Evolutionary conservation across 306 rosid species (phyloP).

Genomic region (Abrus precatorius): DNA sequence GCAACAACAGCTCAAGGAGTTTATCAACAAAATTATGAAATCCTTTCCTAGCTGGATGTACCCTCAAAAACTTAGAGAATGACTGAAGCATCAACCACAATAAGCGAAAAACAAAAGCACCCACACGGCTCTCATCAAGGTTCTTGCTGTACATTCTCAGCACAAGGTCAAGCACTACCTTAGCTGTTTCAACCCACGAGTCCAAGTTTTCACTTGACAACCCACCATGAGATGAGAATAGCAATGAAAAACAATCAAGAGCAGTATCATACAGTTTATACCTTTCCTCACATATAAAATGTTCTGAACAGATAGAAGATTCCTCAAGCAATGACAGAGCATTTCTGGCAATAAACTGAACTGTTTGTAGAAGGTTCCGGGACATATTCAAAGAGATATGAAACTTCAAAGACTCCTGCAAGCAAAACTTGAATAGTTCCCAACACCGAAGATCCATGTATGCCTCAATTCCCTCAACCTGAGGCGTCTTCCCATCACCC

Average conservation of each 20-base stretch:
- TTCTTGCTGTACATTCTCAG: constrained; percentile 54
- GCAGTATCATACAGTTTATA: constrained; percentile 59
- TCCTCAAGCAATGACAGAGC: constrained; percentile 55
- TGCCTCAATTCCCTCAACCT: constrained; percentile 52
- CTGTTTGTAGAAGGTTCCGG: constrained; percentile 67
- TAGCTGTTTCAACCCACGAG: constrained; percentile 70
- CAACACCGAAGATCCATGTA: constrained; percentile 82
- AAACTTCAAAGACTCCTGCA: constrained; percentile 71
- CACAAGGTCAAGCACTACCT: constrained; percentile 67
- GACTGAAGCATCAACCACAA: constrained; percentile 78
- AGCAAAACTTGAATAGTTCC: constrained; percentile 84
- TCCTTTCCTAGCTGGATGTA: constrained; percentile 71
- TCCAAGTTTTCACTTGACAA: constrained; percentile 77
- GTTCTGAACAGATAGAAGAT: constrained; percentile 43
- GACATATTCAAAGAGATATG: constrained; percentile 66
- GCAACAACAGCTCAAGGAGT: constrained; percentile 87
- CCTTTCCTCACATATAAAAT: constrained; percentile 49
- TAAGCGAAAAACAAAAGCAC: constrained; percentile 60
- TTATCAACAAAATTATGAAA: constrained; percentile 76
- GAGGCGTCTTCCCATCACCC: constrained; percentile 53
- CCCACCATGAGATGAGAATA: constrained; percentile 84
- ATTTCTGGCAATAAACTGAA: constrained; percentile 62
- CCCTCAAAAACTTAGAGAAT: constrained; percentile 78
- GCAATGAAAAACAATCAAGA: constrained; percentile 75
- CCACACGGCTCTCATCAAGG: constrained; percentile 57